Base-by-base conservation (phyloP, 495 filamentous ascomycete genomes). In the Penicillium lividum region DNA sequence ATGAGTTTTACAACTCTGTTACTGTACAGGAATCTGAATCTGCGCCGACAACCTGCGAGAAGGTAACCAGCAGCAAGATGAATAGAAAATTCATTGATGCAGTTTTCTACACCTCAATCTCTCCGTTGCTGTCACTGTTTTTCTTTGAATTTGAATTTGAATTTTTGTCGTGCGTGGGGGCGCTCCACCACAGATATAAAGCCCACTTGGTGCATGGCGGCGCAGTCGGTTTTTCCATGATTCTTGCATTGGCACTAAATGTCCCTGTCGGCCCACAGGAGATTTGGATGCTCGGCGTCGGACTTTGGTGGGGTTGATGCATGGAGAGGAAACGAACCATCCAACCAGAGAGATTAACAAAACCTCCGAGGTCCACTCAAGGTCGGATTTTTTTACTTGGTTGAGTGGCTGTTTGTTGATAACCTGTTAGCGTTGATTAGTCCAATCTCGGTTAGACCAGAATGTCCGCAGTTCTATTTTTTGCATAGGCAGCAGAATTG, bases 401-500 rank as follows among this genome's bases (percentile, higher is more conserved):
- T 48, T 55, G 53, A 42, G 42, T 40, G 38, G 38, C 38, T n/a
- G 15, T 15, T 38, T 15, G 34, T 10, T 16, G 4, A 6, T 40
- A 22, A 22, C 22, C 1, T 22, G 1, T 22, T 22, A 22, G 1
- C 22, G 22, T 22, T 22, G 22, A 22, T 7, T 33, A 1, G 31
- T 6, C 0, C 31, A 33, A 33, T 2, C 31, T 33, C 9, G 31
- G 9, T 33, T 40, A 13, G n/a, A 40, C 38, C 38, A 40, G 38
- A 22, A 22, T 22, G 22, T 22, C 22, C 22, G 22, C 22, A 22
- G 22, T 29, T 40, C 34, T 27, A 43, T 42, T 44, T 40, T 40
- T 40, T 40, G 53, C 28, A 47, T 28, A 51, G 47, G 38, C 33
- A 57, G 47, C 33, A 51, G 53, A 46, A 55, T 45, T 46, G 43